These are phyloP conservation scores for Saxispiralis lemnorum DNA, from an alignment of 495 filamentous ascomycete species.

Conservation along the genomic window DNA sequence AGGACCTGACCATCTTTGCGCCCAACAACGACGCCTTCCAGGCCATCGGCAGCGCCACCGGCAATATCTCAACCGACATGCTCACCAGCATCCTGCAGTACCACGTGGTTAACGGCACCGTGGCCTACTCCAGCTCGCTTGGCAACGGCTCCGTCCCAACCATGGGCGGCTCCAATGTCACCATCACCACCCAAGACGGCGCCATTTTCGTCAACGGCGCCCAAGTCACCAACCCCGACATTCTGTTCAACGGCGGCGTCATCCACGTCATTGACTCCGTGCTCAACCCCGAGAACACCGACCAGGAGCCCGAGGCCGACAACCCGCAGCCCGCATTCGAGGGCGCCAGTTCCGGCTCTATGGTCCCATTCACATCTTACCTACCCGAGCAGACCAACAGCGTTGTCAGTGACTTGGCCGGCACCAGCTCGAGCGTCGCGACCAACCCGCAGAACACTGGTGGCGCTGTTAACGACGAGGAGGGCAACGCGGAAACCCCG, in stretches of 20 bases:
- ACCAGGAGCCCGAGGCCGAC: constrained; percentile 1
- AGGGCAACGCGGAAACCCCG: constrained; percentile 5
- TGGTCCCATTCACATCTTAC: constrained; percentile 20
- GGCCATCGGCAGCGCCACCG: constrained; percentile 35
- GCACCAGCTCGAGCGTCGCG: not conserved
- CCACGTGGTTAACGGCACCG: constrained; percentile 37
- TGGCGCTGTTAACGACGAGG: constrained; percentile 10
- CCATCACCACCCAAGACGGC: constrained; percentile 32
- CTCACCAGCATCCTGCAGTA: constrained; percentile 36
- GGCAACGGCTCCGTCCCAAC: constrained; percentile 30
- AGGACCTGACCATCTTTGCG: constrained; percentile 47
- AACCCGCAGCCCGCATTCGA: not conserved
- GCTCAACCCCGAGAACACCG: constrained; percentile 36
- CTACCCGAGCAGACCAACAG: constrained; percentile 16
- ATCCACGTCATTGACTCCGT: constrained; percentile 49
- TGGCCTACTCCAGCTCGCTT: constrained; percentile 34
- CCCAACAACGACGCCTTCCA: constrained; percentile 43
- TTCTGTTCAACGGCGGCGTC: constrained; percentile 50
- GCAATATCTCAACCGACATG: constrained; percentile 28
- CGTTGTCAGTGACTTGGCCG: constrained; percentile 5
- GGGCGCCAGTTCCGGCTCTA: constrained; percentile 24
- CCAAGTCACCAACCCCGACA: constrained; percentile 36
- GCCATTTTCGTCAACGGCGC: constrained; percentile 38
- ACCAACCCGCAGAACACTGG: constrained; percentile 1
- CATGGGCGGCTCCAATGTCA: constrained; percentile 31